phyloP scores from a whole-genome alignment of 2,329 filamentous ascomycete genomes.

The Alternaria atra region DNA sequence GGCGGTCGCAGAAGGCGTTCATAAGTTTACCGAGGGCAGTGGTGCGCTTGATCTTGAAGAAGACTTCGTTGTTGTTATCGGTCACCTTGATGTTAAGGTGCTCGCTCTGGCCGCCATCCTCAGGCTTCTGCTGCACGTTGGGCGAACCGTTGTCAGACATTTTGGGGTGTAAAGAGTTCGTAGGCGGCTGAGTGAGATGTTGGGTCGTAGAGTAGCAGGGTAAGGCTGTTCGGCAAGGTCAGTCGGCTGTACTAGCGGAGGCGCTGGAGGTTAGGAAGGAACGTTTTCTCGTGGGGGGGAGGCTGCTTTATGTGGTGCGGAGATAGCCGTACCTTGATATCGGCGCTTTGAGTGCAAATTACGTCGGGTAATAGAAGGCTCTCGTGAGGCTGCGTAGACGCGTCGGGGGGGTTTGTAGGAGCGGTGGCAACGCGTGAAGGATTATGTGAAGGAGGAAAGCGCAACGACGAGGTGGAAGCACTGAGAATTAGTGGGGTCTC shows the following conservation, averaged over 20 bases:
- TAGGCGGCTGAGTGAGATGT: conserved; percentile 8
- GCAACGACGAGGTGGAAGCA: conserved; percentile 38
- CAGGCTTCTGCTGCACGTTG: conserved; percentile 54
- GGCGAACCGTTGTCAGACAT: conserved; percentile 57
- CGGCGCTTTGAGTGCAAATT: conserved; percentile 18
- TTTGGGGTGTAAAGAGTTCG: conserved; percentile 8
- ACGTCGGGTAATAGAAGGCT: conserved; percentile 22
- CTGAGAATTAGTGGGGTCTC: conserved; percentile 42
- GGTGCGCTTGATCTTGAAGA: conserved; percentile 99
- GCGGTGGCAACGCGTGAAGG: conserved; percentile 37
- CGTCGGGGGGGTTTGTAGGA: conserved; percentile 25
- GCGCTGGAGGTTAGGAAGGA: conserved; percentile 34
- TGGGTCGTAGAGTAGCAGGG: conserved; percentile 2
- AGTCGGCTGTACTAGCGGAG: conserved; percentile 21
- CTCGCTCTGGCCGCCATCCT: conserved; percentile 66
- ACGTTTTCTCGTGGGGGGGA: conserved; percentile 23
- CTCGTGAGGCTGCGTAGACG: conserved; percentile 21
- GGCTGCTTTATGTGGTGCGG: conserved; percentile 31
- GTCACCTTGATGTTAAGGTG: conserved; percentile 99
- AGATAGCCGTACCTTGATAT: conserved; percentile 27
- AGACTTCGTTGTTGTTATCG: conserved; percentile 99
- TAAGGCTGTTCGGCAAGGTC: conserved; percentile 18
- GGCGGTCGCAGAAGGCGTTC: conserved; percentile 96
- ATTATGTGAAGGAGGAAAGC: conserved; percentile 26
- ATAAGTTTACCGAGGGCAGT: conserved; percentile 98